Evolutionary conservation across 495 filamentous ascomycete genomes (phyloP).

Genomic region (Penicillium roqueforti): DNA sequence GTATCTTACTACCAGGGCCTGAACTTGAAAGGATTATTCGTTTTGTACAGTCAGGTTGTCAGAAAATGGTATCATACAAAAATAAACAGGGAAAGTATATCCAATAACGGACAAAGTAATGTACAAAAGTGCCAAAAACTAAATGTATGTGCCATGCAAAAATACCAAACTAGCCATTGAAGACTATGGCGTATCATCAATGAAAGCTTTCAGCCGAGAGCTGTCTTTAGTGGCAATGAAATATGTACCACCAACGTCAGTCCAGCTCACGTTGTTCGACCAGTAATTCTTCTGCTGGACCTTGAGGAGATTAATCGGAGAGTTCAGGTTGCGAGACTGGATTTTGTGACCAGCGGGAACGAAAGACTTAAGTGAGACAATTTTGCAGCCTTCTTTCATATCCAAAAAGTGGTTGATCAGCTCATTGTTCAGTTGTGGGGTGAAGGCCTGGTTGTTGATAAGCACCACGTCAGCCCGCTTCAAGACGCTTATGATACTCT

Average conservation of each 20-base stretch:
- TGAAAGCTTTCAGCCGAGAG: constrained; percentile 46
- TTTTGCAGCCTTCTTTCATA: constrained; percentile 83
- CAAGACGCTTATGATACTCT: constrained; percentile 64
- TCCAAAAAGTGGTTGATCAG: constrained; percentile 90
- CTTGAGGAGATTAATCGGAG: constrained; percentile 72
- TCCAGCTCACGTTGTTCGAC: constrained; percentile 87
- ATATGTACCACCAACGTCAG: constrained; percentile 73
- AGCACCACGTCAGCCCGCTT: constrained; percentile 86
- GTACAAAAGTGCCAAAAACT: constrained; percentile 16
- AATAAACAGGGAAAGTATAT: constrained; percentile 15
- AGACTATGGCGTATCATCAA: constrained; percentile 33
- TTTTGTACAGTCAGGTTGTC: constrained; percentile 10
- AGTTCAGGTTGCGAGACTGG: constrained; percentile 62
- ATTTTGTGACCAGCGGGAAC: constrained; percentile 68
- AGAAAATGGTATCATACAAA: constrained; percentile 23
- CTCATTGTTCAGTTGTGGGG: constrained; percentile 75
- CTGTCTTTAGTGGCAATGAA: constrained; percentile 84
- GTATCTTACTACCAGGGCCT: neutral
- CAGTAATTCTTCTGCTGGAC: constrained; percentile 75
- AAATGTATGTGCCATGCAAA: constrained; percentile 7
- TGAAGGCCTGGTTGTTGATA: constrained; percentile 97
- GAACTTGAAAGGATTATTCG: neutral
- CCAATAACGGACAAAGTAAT: constrained; percentile 19
- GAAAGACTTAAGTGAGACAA: constrained; percentile 81
- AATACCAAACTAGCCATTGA: neutral